Evolutionary conservation across 1,139 yeast genomes (phyloP), one percentile per base, ranked within the genome.

Genomic region (Hyphopichia wangnamkhiaoensis): DNA sequence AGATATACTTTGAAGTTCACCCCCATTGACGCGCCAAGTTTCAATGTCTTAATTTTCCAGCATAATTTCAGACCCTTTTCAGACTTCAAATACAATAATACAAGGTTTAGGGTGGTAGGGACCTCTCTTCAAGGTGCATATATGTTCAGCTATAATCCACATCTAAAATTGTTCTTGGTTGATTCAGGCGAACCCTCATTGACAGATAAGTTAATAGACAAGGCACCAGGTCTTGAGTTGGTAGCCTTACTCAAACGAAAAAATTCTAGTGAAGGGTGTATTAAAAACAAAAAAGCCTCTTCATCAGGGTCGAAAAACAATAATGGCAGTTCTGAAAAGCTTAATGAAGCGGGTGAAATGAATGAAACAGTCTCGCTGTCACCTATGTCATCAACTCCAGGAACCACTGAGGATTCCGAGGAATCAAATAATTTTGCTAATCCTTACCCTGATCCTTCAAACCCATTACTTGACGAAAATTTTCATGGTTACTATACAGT

Each of bases 41-140:
- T 67, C 42, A 59, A 56, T 34, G 44, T 71, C 4, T 33, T 65
- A 6, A 46, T 62, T 40, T 71, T 69, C 42, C 68, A 67, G 49
- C 64, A 68, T 50, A 64, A 63, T 37, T 60, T 53, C 43, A 57
- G 62, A 37, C 73, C 76, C 2, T 68, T 65, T 49, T 58, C 73
- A 10, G 78, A 72, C 47, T 72, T 72, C 47, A 52, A 38, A 24
- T 71, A 67, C 44, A 59, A 61, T 33, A 48, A 48, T 24, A 71
- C 76, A 2, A 49, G 75, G 19, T 72, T 72, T 45, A 52, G 78
- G 37, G 53, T 70, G 2, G 41, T 65, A 18, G 77, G 78, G 2
- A 63, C 74, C 1, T 52, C 72, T 4, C 48, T 68, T 3, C 41
- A 61, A 1, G 56, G 58, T 40, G 65, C 67, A 1, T 59, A 65